phyloP scores from a whole-genome alignment of 2,329 filamentous ascomycete species.

The Penicillium decumbens region DNA sequence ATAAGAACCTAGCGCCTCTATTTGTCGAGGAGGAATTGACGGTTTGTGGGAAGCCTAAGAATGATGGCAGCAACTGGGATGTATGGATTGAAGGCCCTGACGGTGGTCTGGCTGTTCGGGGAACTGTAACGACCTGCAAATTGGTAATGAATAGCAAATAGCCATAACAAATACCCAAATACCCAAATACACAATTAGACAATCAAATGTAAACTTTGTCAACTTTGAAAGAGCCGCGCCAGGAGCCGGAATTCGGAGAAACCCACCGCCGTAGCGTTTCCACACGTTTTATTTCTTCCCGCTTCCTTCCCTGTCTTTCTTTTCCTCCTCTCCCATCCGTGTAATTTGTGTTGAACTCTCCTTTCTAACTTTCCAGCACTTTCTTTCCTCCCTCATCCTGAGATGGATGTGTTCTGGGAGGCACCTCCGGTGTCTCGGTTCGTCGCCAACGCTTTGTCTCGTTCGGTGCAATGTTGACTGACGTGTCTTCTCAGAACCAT shows the following conservation, averaged over 20 bases:
- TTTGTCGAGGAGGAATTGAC: slow-evolving; percentile 68
- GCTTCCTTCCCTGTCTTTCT: slow-evolving; percentile 14
- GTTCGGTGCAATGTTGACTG: slow-evolving; percentile 42
- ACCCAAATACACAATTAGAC: neutral
- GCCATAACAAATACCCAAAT: no score
- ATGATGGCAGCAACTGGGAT: slow-evolving; percentile 49
- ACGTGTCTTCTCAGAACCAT: slow-evolving; percentile 55
- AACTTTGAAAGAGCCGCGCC: slow-evolving; percentile 5
- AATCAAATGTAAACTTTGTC: neutral
- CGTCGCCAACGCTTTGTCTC: slow-evolving; percentile 16
- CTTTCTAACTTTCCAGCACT: slow-evolving; percentile 14
- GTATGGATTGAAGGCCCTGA: slow-evolving; percentile 62
- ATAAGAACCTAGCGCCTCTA: slow-evolving; percentile 76
- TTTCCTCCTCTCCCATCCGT: slow-evolving; percentile 8
- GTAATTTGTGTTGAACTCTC: slow-evolving; percentile 4
- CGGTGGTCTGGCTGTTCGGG: slow-evolving; percentile 62
- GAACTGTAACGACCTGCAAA: slow-evolving; percentile 36
- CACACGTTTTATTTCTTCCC: slow-evolving; percentile 22
- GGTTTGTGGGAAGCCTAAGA: slow-evolving; percentile 59
- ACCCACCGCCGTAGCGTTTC: slow-evolving; percentile 12
- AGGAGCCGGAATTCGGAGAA: slow-evolving; percentile 20
- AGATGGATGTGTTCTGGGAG: slow-evolving; percentile 61
- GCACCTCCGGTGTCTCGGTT: slow-evolving; percentile 65
- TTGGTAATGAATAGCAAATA: neutral
- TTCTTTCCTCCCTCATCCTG: slow-evolving; percentile 1